Percentiles rank a stretch among this genome's conserved stretches.
Evolutionary conservation across 768 basidiomycete genomes (phyloP).

Genomic region (Hydnomerulius pinastri): DNA sequence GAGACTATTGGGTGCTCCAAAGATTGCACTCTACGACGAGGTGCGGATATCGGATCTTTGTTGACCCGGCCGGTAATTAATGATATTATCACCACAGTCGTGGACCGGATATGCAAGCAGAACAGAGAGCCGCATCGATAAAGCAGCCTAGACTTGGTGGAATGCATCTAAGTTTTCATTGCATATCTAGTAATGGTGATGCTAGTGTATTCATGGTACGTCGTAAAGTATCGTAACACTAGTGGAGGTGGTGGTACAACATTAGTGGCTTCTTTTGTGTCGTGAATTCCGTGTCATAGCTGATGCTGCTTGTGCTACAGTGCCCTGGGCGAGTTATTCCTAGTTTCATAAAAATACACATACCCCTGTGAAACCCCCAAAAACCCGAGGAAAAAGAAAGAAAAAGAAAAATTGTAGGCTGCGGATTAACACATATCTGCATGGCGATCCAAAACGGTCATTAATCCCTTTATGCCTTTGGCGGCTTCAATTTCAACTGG

Average conservation of each 20-base stretch:
- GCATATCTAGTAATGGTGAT: not conserved
- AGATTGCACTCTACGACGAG: conserved; percentile 89
- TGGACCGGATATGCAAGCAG: conserved; percentile 94
- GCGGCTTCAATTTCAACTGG: conserved; percentile 39
- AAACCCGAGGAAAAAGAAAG: conserved; percentile 11
- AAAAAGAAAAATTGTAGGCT: not conserved
- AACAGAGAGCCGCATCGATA: conserved; percentile 71
- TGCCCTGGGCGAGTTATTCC: conserved; percentile 5
- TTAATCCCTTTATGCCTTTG: conserved; percentile 36
- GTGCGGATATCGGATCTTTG: conserved; percentile 43
- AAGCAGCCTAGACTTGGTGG: conserved; percentile 29
- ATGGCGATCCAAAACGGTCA: conserved; percentile 39
- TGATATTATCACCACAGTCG: conserved; percentile 54
- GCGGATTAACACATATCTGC: conserved; percentile 24
- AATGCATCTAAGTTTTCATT: conserved; percentile 9
- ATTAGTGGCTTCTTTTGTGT: conserved; percentile 20
- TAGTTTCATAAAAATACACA: conserved; percentile 22
- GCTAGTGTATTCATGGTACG: conserved; percentile 3
- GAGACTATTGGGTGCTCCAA: conserved; percentile 61
- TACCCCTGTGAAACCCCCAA: conserved; percentile 19
- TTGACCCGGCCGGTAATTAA: conserved; percentile 17
- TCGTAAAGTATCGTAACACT: conserved; percentile 18
- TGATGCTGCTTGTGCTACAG: conserved; percentile 18
- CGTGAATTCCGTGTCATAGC: conserved; percentile 17
- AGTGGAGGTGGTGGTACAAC: conserved; percentile 31